These are phyloP conservation scores for Vitellaria paradoxa DNA, from an alignment of 179 eudicot species.

Conservation along the genomic window DNA sequence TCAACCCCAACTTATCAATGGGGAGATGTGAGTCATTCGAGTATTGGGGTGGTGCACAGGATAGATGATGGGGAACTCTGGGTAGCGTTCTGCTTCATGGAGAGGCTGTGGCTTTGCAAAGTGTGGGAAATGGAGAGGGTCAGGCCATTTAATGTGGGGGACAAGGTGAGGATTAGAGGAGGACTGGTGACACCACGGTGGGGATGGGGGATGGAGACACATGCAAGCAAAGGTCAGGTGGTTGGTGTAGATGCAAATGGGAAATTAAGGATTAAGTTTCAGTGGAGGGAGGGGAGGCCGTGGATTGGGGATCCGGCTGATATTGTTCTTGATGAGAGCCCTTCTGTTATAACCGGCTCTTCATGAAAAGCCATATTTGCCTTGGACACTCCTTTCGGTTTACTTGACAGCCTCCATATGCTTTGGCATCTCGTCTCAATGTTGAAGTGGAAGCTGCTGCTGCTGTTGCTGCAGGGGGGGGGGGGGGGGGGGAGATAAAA, in stretches of 20 bases:
- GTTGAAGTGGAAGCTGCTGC: not conserved
- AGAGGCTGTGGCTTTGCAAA: slow-evolving; percentile 95
- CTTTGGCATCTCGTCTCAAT: not conserved
- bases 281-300: slow-evolving; percentile 96
- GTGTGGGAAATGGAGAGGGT: slow-evolving; percentile 71
- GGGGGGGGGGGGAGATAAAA: not conserved
- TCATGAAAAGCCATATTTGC: not conserved
- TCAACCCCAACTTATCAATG: slow-evolving; percentile 78
- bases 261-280: slow-evolving; percentile 77
- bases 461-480: not conserved
- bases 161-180: slow-evolving; percentile 75
- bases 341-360: not conserved
- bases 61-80: slow-evolving; percentile 81
- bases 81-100: slow-evolving; percentile 91
- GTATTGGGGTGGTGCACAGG: slow-evolving; percentile 94
- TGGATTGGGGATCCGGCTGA: slow-evolving; percentile 99
- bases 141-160: slow-evolving; percentile 73
- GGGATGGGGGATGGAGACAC: slow-evolving; percentile 99
- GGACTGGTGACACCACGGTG: slow-evolving; percentile 83
- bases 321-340: slow-evolving; percentile 60
- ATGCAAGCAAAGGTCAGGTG: slow-evolving; percentile 82
- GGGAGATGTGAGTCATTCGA: slow-evolving; percentile 87
- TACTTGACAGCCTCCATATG: not conserved
- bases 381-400: not conserved
- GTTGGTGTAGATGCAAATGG: slow-evolving; percentile 99